phyloP scores from a whole-genome alignment of 176 grass and related monocot species.

The Thinopyrum elongatum region DNA sequence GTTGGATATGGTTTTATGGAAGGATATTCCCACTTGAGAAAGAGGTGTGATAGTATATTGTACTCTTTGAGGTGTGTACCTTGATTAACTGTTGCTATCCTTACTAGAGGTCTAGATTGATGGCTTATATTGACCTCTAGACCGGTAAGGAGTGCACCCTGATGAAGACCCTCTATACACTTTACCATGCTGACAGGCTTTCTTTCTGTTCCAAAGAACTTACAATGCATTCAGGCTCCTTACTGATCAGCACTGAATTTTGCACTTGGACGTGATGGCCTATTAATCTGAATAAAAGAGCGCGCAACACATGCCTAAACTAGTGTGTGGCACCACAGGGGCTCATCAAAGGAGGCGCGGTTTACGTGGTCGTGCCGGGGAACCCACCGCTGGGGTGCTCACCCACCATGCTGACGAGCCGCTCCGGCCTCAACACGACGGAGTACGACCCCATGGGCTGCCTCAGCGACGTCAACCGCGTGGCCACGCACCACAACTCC shows the following conservation, averaged over 20 bases:
- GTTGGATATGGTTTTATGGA: too few relatives aligned
- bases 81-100: too few relatives aligned
- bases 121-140: too few relatives aligned
- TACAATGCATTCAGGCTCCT: background rate
- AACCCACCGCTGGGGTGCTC: constrained; percentile 30
- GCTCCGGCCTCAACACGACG: background rate
- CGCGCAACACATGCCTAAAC: background rate
- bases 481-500: constrained; percentile 8
- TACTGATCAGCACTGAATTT: background rate
- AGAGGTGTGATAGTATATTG: too few relatives aligned
- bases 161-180: too few relatives aligned
- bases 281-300: too few relatives aligned
- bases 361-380: constrained; percentile 24
- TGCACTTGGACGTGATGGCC: too few relatives aligned
- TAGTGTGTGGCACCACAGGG: background rate
- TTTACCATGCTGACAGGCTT: too few relatives aligned
- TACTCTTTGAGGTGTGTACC: too few relatives aligned
- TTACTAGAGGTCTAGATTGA: too few relatives aligned
- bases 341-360: constrained; percentile 16
- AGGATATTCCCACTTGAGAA: too few relatives aligned
- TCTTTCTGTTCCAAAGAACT: background rate
- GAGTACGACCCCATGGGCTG: constrained; percentile 23
- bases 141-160: too few relatives aligned
- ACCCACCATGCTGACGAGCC: background rate
- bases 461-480: constrained; percentile 23